Evolutionary conservation across 1,139 yeast species (phyloP), one percentile per base, ranked within the genome.

Genomic region (Ogataea hybrid): DNA sequence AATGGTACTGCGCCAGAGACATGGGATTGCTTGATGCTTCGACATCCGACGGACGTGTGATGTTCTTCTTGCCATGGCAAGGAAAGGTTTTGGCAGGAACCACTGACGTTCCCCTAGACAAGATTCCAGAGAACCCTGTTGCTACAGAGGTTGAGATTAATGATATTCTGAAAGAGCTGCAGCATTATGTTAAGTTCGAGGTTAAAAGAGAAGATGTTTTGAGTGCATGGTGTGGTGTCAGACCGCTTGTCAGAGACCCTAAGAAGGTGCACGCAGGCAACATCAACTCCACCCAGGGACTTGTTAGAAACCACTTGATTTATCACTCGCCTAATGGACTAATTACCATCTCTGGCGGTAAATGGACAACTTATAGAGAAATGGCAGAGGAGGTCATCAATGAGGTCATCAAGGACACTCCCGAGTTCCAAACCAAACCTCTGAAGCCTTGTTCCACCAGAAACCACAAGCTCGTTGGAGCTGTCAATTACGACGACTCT

Each of bases 61-160:
- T 90, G 84, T 90, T 90, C 71, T 90, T 90, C 70, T 73, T 90
- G 65, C 97, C 97, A 57, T 90, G 97, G 97, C 97, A 89, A 71
- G 96, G 96, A 12, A 87, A 89, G 65, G 95, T 90, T 36, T 75
- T 90, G 58, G 96, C 96, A 48, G 97, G 97, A 64, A 90, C 97
- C 47, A 90, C 97, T 47, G 97, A 90, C 69, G 81, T 83, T 49
- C 87, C 89, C 38, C 68, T 83, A 65, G 78, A 77, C 53, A 72
- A 75, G 47, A 88, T 92, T 44, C 89, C 95, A 44, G 82, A 74
- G 51, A 82, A 82, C 67, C 97, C 97, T 40, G 73, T 79, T 42
- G 96, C 97, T 32, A 71, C 83, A 36, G 97, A 90, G 65, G 87
- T 83, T 52, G 97, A 90, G 62, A 89, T 90, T 52, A 81, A 84